Evolutionary conservation across 2,329 filamentous ascomycete genomes (phyloP), one percentile per base, ranked within the genome.

Genomic region (Blastomyces emzantsi): DNA sequence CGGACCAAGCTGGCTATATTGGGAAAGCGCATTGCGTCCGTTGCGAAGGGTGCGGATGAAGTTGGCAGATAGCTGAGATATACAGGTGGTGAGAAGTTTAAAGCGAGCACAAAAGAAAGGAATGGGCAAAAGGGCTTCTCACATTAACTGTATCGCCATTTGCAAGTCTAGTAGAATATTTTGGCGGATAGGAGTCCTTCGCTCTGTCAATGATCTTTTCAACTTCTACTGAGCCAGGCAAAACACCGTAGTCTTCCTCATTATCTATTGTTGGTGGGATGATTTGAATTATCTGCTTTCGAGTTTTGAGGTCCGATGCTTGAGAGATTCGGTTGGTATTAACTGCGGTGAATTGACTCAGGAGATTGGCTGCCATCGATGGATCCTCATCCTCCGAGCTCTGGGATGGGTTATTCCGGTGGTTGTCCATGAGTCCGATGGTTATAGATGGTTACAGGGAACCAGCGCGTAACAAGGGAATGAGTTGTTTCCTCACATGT

Each of bases 261-360:
- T 69, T 65, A 6, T 68, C 66, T n/a, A 67, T 65, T 1, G 30
- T 55, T n/a, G 69, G 66, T 25, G 66, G 61, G 39, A 54, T 54
- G 13, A 61, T 54, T 13, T 60, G 52, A 39, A 63, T 39, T 19
- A 47, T 25, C 15, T 63, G 61, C 25, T 43, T 15, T 8, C 6
- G 17, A 25, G 15, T 41, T 52, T 65, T 61, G 30, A 43, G 63
- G 3, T 54, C 60, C 13, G 41, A 30, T 33, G 30, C 3, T 33
- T 61, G 22, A 28, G 45, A 17, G 6, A 15, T 49, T 39, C 39
- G 43, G 9, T 41, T 58, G 8, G 59, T 6, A 22, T 67, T 65
- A 25, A 62, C 58, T 9, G 65, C 60, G 4, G 64, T 62, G 55
- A 58, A 64, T 22, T 67, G 63, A 62, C 64, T 70, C 13, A 68